Conservation (phyloP, 169 alveolate genomes). For the Cyclospora cayetanensis region DNA sequence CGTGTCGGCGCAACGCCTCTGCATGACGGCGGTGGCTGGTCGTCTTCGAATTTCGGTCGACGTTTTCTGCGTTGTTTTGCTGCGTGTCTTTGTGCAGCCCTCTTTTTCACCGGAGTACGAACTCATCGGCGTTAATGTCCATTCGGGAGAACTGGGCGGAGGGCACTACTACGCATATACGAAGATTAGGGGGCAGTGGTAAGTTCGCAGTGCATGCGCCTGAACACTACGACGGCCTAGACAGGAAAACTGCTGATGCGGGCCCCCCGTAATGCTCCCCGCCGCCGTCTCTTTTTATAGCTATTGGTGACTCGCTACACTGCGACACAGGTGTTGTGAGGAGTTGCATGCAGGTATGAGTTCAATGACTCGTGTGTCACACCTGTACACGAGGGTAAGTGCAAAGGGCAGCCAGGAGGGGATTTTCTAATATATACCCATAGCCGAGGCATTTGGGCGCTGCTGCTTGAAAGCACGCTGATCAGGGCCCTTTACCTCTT, state of each 20-base stretch:
- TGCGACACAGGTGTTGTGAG: too few relatives aligned
- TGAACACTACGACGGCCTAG: conserved; percentile 75
- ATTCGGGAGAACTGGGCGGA: conserved; percentile 82
- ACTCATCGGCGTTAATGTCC: conserved; percentile 80
- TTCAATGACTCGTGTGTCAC: conserved; percentile 59
- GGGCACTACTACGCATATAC: conserved; percentile 84
- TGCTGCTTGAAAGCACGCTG: neutral
- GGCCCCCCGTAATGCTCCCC: neutral
- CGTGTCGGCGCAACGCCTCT: conserved; percentile 73
- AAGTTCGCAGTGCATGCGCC: too few relatives aligned
- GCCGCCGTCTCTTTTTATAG: neutral
- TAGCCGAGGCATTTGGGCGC: too few relatives aligned
- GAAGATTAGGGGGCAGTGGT: conserved; percentile 81
- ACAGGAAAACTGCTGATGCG: conserved; percentile 68
- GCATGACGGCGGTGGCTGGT: conserved; percentile 26
- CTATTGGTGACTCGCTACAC: neutral
- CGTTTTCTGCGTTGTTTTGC: too few relatives aligned
- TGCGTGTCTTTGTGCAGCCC: neutral
- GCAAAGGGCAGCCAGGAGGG: too few relatives aligned
- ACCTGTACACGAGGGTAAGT: conserved; percentile 57
- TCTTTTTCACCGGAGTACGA: conserved; percentile 79
- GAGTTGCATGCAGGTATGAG: conserved; percentile 61
- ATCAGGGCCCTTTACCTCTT: conserved; percentile 59
- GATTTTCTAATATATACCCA: too few relatives aligned
- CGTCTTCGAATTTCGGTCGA: neutral